Conservation (phyloP, 2,329 filamentous ascomycete genomes). For the Colletotrichum tanaceti region DNA sequence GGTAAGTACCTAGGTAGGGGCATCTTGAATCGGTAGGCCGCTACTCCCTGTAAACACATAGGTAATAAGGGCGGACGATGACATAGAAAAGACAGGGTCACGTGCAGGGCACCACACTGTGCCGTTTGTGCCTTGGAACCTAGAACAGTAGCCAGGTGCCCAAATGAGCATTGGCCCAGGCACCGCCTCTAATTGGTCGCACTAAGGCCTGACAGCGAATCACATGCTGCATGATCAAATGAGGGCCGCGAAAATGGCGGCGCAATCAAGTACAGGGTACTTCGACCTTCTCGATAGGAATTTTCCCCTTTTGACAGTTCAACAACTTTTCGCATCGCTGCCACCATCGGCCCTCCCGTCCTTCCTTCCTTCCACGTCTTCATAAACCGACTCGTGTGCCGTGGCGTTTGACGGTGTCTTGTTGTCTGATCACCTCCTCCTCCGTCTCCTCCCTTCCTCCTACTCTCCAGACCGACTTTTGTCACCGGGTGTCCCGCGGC, state of each 20-base stretch:
- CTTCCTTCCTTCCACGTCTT: conserved; percentile 39
- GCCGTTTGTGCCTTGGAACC: conserved; percentile 27
- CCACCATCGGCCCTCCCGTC: conserved; percentile 25
- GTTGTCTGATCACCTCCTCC: conserved; percentile 40
- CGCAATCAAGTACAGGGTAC: conserved; percentile 38
- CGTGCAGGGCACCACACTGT: not conserved
- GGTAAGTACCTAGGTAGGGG: not conserved
- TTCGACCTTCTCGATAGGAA: conserved; percentile 38
- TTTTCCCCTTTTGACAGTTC: conserved; percentile 43
- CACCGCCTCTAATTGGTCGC: conserved; percentile 25
- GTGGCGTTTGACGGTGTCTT: conserved; percentile 29
- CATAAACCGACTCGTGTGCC: conserved; percentile 37
- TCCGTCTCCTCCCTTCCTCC: conserved; percentile 31
- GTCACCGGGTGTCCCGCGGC: conserved; percentile 29
- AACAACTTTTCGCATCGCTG: conserved; percentile 42
- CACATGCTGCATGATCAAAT: conserved; percentile 41
- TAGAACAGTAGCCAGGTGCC: conserved; percentile 24
- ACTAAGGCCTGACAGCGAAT: conserved; percentile 31
- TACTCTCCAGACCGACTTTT: conserved; percentile 21
- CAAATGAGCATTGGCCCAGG: conserved; percentile 38
- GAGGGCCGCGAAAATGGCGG: conserved; percentile 30
- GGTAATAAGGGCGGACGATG: not conserved
- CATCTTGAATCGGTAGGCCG: too few relatives aligned
- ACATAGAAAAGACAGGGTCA: conserved; percentile 11
- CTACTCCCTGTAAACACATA: not conserved